These are phyloP conservation scores for Mycena latifolia DNA, from an alignment of 768 basidiomycete species.

Conservation along the genomic window DNA sequence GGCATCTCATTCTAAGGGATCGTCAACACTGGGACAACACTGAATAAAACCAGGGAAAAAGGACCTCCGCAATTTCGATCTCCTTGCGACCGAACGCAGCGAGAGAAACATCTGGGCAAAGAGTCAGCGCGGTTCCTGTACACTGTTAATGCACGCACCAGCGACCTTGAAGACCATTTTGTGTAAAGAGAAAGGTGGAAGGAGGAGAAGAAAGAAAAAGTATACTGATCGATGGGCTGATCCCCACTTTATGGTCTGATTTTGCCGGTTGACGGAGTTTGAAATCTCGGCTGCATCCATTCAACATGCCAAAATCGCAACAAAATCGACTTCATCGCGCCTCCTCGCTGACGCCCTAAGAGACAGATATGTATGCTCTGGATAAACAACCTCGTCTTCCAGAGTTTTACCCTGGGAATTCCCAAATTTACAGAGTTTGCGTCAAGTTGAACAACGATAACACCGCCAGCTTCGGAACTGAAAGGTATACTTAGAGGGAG, in stretches of 20 bases:
- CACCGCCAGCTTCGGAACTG: too few relatives aligned
- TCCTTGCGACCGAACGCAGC: constrained; percentile 99
- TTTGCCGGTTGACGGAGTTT: constrained; percentile 33
- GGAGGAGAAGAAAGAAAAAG: constrained; percentile 36
- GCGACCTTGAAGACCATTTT: constrained; percentile 93
- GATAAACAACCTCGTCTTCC: too few relatives aligned
- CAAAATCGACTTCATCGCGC: too few relatives aligned
- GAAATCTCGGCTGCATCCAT: constrained; percentile 18
- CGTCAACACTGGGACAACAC: constrained; percentile 31
- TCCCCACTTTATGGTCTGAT: constrained; percentile 6
- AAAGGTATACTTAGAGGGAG: too few relatives aligned
- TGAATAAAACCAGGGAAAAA: constrained; percentile 33
- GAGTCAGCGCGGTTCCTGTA: constrained; percentile 26
- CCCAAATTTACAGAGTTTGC: too few relatives aligned
- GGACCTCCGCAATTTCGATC: constrained; percentile 97
- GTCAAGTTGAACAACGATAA: too few relatives aligned
- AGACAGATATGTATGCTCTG: too few relatives aligned
- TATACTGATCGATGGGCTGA: constrained; percentile 36
- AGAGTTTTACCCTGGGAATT: too few relatives aligned
- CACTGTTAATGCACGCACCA: constrained; percentile 57
- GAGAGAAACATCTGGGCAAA: constrained; percentile 85
- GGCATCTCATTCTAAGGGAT: constrained; percentile 89
- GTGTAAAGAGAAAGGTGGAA: constrained; percentile 18
- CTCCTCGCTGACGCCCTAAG: too few relatives aligned
- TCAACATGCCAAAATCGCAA: too few relatives aligned